phyloP scores from a whole-genome alignment of 805 yeast species.

The Saturnispora silvae region DNA sequence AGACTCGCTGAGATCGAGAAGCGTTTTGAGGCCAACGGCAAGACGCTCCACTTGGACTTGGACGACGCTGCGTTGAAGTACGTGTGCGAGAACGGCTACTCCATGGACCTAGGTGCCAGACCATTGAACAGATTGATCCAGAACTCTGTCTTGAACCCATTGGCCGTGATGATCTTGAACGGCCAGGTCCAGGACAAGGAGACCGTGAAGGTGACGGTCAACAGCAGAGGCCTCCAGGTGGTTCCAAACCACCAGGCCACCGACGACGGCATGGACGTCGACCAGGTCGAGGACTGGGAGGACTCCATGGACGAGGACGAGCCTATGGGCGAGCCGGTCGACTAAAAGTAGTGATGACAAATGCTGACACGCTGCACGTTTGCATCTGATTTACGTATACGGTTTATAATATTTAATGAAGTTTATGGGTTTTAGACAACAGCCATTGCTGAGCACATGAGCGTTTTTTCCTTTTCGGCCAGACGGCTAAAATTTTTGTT shows the following conservation, averaged over 20 bases:
- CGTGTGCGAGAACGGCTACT: conserved; percentile 78
- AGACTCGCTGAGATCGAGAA: conserved; percentile 76
- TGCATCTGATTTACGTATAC: no score
- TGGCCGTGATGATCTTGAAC: conserved; percentile 80
- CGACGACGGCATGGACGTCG: conserved; percentile 40
- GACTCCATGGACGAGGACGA: conserved; percentile 50
- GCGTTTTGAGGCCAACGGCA: conserved; percentile 78
- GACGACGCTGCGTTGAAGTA: conserved; percentile 70
- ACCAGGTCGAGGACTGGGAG: conserved; percentile 49
- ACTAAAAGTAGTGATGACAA: not conserved
- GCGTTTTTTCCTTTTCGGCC: not conserved
- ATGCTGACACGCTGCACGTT: no score
- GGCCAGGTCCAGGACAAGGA: conserved; percentile 88
- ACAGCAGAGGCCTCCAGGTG: conserved; percentile 62
- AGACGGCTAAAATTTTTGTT: no score
- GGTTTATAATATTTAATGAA: not conserved
- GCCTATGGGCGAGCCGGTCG: conserved; percentile 18
- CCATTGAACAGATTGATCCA: conserved; percentile 92
- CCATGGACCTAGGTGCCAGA: conserved; percentile 91
- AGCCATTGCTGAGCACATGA: not conserved
- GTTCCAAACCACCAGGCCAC: conserved; percentile 73
- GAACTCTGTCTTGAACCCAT: conserved; percentile 70
- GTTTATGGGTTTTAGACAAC: no score
- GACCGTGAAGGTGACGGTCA: conserved; percentile 52
- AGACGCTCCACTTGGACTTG: conserved; percentile 61